Evolutionary conservation across 2,329 filamentous ascomycete genomes (phyloP), one percentile per base, ranked within the genome.

Genomic region (Fusarium brevicatenulatum): DNA sequence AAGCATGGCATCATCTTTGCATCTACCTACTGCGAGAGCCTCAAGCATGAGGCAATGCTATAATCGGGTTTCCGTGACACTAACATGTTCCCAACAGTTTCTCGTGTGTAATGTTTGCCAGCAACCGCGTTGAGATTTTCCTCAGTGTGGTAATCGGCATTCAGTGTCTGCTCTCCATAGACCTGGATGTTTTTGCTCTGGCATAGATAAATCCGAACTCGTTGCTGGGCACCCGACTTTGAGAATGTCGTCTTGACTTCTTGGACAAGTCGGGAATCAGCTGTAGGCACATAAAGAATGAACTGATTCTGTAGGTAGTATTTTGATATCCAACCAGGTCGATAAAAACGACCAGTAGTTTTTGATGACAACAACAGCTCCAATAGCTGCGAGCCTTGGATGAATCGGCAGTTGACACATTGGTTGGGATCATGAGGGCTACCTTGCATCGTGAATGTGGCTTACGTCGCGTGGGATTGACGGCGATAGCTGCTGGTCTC

Each of bases 211-310:
- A 78, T 72, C 18, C 71, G 66, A 78, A 80, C 86, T 86, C 86
- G 82, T 86, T 87, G 86, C 86, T 88, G 86, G 86, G 86, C 86
- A 85, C 86, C 85, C 83, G 83, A 81, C 79, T 85, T 86, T 80
- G 83, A 88, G 86, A 86, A 79, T 72, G 81, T 86, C 86, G 86
- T 88, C 83, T 86, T 87, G 85, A 82, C 82, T 80, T 87, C 83
- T 71, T 81, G 80, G 86, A 88, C 75, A 85, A 82, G 82, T 80
- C 84, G 86, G 86, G 86, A 88, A 88, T 88, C 86, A 87, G 86
- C 86, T 87, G 86, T 87, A 87, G 86, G 85, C 82, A 88, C 86
- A 88, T 86, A 50, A 30, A 28, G 46, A 39, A 18, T 18, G n/a
- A 25, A 44, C 18, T 25, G 42, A 23, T 34, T 43, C 16, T 37